Base-by-base conservation (phyloP, 495 filamentous ascomycete genomes). In the Penicillium fimorum region DNA sequence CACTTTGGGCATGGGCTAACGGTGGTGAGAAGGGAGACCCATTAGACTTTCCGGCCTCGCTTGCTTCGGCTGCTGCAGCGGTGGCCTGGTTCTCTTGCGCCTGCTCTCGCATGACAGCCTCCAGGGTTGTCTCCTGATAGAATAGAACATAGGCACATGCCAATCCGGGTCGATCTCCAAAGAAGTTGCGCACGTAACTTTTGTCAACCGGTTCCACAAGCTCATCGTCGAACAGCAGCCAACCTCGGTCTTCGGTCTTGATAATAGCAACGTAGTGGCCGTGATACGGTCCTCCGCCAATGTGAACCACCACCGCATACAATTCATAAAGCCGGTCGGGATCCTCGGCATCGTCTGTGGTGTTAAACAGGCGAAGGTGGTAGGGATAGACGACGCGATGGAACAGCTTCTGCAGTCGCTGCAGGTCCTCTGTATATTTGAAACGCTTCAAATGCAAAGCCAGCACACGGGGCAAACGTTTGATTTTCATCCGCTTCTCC, bases 401-500 rank as follows among this genome's bases (percentile, higher is more conserved):
- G 70, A 97, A 97, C 18, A 98, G 81, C 70, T 98, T 98, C 70
- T 97, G 93, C 46, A 97, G 76, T 41, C 92, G 84, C 60, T 91
- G 92, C 56, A 94, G 81, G 64, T 97, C 92, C 64, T 97, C 94
- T 17, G 92, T 96, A 63, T 96, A 97, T 73, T 98, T 97, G 78
- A 98, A 98, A 50, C 94, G 81, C 66, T 98, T 98, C 53, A 98
- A 74, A 63, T 98, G 95, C 49, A 98, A 73, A 9, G 94, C 91
- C 53, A 98, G 71, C 38, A 98, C 92, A 61, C 88, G 91, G 1
- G 94, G 94, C 58, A 97, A 75, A 53, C 91, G 84, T 73, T 98
- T 98, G 58, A 98, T 91, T 78, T 98, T 98, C 94, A 98, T 98
- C 13, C 94, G 83, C 77, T 98, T 98, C 67, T 97, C 94, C 0